Conservation (phyloP, 2,329 filamentous ascomycete genomes). For the Fusarium sp. region DNA sequence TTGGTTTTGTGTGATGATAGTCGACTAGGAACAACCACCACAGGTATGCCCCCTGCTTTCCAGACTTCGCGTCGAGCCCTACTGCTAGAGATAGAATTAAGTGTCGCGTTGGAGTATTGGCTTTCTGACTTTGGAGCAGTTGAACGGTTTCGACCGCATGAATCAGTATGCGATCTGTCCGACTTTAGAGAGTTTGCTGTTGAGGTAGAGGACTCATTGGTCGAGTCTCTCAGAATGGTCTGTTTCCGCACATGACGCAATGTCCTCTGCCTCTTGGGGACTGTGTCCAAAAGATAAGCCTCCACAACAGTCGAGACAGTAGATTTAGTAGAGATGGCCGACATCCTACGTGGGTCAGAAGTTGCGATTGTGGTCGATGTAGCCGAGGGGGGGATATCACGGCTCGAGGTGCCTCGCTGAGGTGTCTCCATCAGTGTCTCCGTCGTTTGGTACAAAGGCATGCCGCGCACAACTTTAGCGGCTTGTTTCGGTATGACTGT, state of each 20-base stretch:
- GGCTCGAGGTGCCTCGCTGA: slow-evolving; percentile 38
- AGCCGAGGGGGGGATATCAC: slow-evolving; percentile 40
- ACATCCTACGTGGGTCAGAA: slow-evolving; percentile 60
- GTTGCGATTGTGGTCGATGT: slow-evolving; percentile 52
- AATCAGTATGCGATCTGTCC: slow-evolving; percentile 39
- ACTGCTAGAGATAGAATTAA: slow-evolving; percentile 61
- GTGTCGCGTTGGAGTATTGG: slow-evolving; percentile 58
- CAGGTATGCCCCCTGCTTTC: slow-evolving; percentile 69
- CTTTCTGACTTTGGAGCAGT: slow-evolving; percentile 55
- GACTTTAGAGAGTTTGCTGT: slow-evolving; percentile 13
- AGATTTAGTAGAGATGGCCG: slow-evolving; percentile 64
- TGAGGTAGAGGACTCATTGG: slow-evolving; percentile 14
- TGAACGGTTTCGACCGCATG: slow-evolving; percentile 42
- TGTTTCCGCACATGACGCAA: slow-evolving; percentile 70
- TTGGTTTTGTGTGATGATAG: slow-evolving; percentile 63
- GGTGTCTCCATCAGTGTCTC: slow-evolving; percentile 41
- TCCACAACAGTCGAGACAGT: slow-evolving; percentile 66
- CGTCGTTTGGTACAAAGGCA: slow-evolving; percentile 57
- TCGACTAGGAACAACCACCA: slow-evolving; percentile 69
- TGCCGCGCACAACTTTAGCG: slow-evolving; percentile 58
- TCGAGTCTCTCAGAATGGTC: slow-evolving; percentile 58
- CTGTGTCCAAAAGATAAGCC: slow-evolving; percentile 63
- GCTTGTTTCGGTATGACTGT: slow-evolving; percentile 61
- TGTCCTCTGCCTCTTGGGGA: slow-evolving; percentile 59
- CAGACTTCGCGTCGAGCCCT: slow-evolving; percentile 67